Evolutionary conservation across 176 grass and related monocot species (phyloP).

Genomic region (Triticum timopheevii): DNA sequence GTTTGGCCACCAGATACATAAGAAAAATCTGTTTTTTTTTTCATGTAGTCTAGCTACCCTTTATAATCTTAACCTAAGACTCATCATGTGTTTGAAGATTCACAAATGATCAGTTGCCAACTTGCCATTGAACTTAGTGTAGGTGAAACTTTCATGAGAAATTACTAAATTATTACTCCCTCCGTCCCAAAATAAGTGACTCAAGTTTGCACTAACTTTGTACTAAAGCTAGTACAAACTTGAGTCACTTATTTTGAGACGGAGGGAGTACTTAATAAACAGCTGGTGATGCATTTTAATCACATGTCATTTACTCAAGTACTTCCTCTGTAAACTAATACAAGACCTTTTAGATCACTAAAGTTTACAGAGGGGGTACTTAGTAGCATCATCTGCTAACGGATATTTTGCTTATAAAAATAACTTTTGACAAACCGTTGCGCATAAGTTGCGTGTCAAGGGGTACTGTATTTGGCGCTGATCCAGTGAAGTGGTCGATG

Average conservation of each 20-base stretch:
- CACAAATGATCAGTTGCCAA: not conserved
- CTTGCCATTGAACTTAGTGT: not conserved
- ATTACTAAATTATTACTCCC: not conserved
- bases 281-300: not conserved
- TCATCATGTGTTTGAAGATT: too few species aligned
- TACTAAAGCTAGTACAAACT: too few species aligned
- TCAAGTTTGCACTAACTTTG: too few species aligned
- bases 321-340: too few species aligned
- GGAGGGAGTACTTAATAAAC: slow-evolving; percentile 4
- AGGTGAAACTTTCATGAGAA: slow-evolving; percentile 1
- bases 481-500: not conserved
- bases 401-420: not conserved
- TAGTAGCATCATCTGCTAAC: not conserved
- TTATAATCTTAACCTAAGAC: too few species aligned
- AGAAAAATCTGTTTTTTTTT: not conserved
- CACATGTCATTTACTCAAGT: not conserved
- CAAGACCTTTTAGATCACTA: too few species aligned
- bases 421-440: not conserved
- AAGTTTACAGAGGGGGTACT: not conserved
- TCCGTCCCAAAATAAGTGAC: too few species aligned
- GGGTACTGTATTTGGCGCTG: not conserved
- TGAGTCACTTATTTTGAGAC: too few species aligned
- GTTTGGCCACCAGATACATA: not conserved
- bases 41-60: too few species aligned
- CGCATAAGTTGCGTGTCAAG: not conserved